Evolutionary conservation across 2,329 filamentous ascomycete genomes (phyloP).

Genomic region (Neonectria sp.): DNA sequence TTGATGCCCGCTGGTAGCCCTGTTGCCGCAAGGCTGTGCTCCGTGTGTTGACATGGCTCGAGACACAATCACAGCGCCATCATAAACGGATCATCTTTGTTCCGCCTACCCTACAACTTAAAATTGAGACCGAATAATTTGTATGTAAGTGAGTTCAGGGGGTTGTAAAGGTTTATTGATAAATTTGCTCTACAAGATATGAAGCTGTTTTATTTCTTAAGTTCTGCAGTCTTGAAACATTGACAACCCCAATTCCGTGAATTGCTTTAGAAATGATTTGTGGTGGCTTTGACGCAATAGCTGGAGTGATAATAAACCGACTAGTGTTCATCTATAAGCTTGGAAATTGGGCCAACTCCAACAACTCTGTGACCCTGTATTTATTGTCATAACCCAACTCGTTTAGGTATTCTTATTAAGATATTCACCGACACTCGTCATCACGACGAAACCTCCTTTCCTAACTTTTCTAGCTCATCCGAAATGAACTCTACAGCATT

Average conservation of each 20-base stretch:
- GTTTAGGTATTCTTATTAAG: slow-evolving; percentile 36
- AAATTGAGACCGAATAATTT: not conserved
- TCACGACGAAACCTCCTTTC: slow-evolving; percentile 66
- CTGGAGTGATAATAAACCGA: too few relatives aligned
- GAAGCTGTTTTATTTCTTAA: too few relatives aligned
- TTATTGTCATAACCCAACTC: not conserved
- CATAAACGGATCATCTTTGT: slow-evolving; percentile 8
- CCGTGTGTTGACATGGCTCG: slow-evolving; percentile 7
- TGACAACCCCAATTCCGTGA: too few relatives aligned
- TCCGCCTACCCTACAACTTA: slow-evolving; percentile 20
- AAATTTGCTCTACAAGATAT: not conserved
- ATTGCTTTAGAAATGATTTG: too few relatives aligned
- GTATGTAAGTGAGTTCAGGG: not conserved
- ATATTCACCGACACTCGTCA: slow-evolving; percentile 35
- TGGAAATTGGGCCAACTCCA: not conserved
- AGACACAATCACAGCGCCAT: slow-evolving; percentile 1
- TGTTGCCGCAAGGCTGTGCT: slow-evolving; percentile 20
- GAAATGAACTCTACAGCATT: slow-evolving; percentile 78
- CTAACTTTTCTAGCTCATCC: slow-evolving; percentile 75
- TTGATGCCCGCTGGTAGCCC: slow-evolving; percentile 26
- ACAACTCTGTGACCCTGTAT: not conserved
- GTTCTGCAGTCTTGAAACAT: too few relatives aligned
- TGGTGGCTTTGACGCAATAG: too few relatives aligned
- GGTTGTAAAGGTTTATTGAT: not conserved
- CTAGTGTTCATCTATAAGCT: too few relatives aligned